A percentile compares a stretch with the other conserved stretches of the same genome.
Evolutionary conservation across 2,329 filamentous ascomycete genomes (phyloP).

Genomic region (Parastagonospora avenae): DNA sequence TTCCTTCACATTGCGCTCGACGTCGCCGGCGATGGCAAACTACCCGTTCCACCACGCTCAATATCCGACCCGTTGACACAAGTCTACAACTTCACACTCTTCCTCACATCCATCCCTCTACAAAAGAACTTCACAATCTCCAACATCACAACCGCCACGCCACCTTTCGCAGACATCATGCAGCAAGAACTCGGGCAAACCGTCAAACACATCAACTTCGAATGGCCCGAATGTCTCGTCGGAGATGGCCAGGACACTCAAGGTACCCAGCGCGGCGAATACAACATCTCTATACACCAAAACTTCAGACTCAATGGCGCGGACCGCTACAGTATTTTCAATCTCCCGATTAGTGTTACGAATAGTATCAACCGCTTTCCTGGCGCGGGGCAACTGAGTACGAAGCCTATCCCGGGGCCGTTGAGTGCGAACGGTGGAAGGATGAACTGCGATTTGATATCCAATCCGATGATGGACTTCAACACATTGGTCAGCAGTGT

Average conservation of each 20-base stretch:
- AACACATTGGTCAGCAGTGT: constrained; percentile 33
- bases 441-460: constrained; percentile 34
- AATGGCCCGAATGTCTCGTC: constrained; percentile 71
- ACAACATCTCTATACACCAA: constrained; percentile 76
- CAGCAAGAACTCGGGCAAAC: constrained; percentile 68
- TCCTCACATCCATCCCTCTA: constrained; percentile 68
- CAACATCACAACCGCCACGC: constrained; percentile 60
- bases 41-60: constrained; percentile 62
- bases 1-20: constrained; percentile 69
- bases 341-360: constrained; percentile 70
- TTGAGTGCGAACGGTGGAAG: constrained; percentile 42
- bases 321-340: constrained; percentile 72
- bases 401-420: constrained; percentile 40
- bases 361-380: constrained; percentile 61
- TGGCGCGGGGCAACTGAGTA: constrained; percentile 35
- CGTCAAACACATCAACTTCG: constrained; percentile 75
- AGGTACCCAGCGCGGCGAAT: constrained; percentile 62
- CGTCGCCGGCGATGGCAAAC: constrained; percentile 67
- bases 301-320: constrained; percentile 69
- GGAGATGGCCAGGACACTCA: constrained; percentile 58
- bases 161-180: constrained; percentile 67
- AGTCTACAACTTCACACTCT: constrained; percentile 69
- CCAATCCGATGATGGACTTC: constrained; percentile 35
- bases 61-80: constrained; percentile 59
- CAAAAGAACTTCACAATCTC: constrained; percentile 71